phyloP scores from a whole-genome alignment of 2,329 filamentous ascomycete species.

The Ophiostoma tasmaniense region DNA sequence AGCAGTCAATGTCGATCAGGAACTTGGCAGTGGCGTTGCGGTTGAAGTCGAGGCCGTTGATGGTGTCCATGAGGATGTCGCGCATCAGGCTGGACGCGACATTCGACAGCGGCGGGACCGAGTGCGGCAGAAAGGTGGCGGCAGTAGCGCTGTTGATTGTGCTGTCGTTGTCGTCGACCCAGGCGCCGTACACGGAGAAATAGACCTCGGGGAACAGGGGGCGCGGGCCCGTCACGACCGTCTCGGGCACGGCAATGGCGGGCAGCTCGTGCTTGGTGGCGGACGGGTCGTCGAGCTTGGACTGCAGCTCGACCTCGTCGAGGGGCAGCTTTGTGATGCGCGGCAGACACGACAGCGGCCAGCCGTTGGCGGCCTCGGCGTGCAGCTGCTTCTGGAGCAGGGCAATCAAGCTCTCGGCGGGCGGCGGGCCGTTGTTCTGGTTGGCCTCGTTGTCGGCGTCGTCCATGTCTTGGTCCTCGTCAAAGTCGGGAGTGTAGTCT shows the following conservation, averaged over 20 bases:
- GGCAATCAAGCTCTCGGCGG: constrained; percentile 61
- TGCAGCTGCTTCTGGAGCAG: constrained; percentile 82
- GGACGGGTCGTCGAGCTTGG: constrained; percentile 45
- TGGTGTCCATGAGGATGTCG: constrained; percentile 81
- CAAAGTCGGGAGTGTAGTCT: not conserved
- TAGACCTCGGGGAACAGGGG: constrained; percentile 87
- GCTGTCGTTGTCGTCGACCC: constrained; percentile 13
- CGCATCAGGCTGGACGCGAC: constrained; percentile 77
- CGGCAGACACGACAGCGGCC: constrained; percentile 64
- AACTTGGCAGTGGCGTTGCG: constrained; percentile 78
- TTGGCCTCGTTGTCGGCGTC: constrained; percentile 21
- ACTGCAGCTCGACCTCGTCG: constrained; percentile 51
- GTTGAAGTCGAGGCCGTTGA: constrained; percentile 91
- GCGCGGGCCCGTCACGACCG: constrained; percentile 63
- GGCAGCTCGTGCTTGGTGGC: constrained; percentile 72
- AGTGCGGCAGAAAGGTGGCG: constrained; percentile 76
- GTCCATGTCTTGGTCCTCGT: constrained; percentile 6
- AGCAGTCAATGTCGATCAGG: constrained; percentile 89
- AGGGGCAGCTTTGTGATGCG: constrained; percentile 58
- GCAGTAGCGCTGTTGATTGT: constrained; percentile 2
- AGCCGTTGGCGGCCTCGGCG: constrained; percentile 62
- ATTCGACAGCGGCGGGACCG: constrained; percentile 68
- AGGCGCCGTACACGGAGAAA: constrained; percentile 67
- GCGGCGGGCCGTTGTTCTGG: constrained; percentile 52
- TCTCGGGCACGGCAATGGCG: constrained; percentile 62